Evolutionary conservation across 176 grass and related monocot genomes (phyloP), one percentile per base, ranked within the genome.

Genomic region (Dactylis glomerata): DNA sequence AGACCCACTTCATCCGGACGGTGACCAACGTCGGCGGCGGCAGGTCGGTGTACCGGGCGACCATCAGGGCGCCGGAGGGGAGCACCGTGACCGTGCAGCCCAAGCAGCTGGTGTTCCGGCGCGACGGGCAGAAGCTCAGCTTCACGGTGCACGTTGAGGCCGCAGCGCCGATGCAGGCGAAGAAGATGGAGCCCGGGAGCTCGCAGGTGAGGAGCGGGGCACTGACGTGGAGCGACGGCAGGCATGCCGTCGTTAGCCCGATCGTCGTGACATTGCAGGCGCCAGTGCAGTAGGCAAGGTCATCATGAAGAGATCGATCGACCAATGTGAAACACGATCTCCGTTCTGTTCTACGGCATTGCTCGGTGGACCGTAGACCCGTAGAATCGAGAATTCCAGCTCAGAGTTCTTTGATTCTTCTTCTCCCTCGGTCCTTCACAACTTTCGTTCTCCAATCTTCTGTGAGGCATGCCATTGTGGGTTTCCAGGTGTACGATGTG

Each of bases 181-280:
- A 50, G 80, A 91, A 81, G 87, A 91, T 94, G 90, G 92, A 94
- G 49, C 95, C 95, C 7, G 92, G 95, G 51, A 97, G 92, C 84
- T 94, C 92, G 5, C 67, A n/a, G 55, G 88, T 97, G 63, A 84
- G 83, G 81, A 94, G 92, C 54, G 92, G 92, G 12, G 84, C 88
- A 10, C 33, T 97, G 38, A 87, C 80, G 3, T 97, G 92, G 90
- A 87, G 68, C 59, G 92, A 97, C 54, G 92, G 90, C 14, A 17
- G 79, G 80, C 95, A 95, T 62, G 42, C 71, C 40, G 92, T 95
- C 2, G 82, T n/a, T 6, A 95, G 91, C 82, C 87, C 92, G 0
- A 90, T 98, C 56, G 95, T 95, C 5, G 66, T 95, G 47, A 93
- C 92, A 22, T 34, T 98, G 32, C 95, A 98, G 54, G 89, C 95